A percentile compares a stretch with the other conserved stretches of the same genome.
Conservation (phyloP, 2,329 filamentous ascomycete genomes). For the Diaporthe ampelina region DNA sequence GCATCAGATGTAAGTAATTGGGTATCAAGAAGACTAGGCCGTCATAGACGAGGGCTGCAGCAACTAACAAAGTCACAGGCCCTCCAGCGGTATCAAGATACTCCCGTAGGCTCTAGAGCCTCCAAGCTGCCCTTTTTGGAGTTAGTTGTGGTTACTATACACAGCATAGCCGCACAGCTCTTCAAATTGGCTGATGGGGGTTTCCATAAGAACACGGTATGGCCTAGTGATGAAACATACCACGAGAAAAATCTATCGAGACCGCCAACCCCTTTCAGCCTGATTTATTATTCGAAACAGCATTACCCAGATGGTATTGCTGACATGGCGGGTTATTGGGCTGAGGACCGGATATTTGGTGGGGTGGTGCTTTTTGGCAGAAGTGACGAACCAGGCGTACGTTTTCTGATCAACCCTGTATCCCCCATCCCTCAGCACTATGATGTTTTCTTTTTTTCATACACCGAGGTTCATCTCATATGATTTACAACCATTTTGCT, state of each 20-base stretch:
- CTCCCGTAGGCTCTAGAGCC: neutral
- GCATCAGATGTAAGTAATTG: neutral
- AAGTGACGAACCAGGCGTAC: neutral
- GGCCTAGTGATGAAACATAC: conserved; percentile 6
- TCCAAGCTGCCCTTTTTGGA: conserved; percentile 9
- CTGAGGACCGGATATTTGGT: conserved; percentile 40
- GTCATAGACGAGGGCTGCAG: neutral
- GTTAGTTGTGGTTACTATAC: neutral
- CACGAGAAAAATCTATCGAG: neutral
- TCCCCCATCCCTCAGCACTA: neutral
- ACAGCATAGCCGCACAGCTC: neutral
- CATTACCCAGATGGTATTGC: conserved; percentile 49
- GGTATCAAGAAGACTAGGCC: neutral
- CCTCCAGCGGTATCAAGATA: conserved; percentile 20
- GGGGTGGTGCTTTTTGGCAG: conserved; percentile 45
- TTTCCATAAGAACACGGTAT: neutral
- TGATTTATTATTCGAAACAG: conserved; percentile 45
- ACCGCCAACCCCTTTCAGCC: conserved; percentile 49
- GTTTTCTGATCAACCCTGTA: neutral
- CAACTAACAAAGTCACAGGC: neutral
- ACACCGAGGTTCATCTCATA: neutral
- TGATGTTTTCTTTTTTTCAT: neutral
- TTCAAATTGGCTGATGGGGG: conserved; percentile 2
- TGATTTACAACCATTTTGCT: neutral
- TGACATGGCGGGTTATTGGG: conserved; percentile 49